A percentile compares a stretch with the other conserved stretches of the same genome.
These are phyloP conservation scores for Gracilaria gracilis DNA, from an alignment of 23 red algal genomes.

Conservation along the genomic window DNA sequence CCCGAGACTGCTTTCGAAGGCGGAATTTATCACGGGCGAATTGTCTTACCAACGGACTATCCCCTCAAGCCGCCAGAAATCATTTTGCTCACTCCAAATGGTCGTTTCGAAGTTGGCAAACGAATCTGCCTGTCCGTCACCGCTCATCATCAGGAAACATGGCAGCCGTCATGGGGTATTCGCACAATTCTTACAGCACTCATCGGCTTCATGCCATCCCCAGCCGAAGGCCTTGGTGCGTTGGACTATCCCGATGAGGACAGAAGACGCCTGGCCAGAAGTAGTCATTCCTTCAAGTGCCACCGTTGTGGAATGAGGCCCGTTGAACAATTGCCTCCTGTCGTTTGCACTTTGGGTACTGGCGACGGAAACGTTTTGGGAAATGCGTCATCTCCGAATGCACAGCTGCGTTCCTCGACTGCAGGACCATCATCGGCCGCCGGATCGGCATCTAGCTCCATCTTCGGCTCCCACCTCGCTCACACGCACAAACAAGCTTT, in stretches of 20 bases:
- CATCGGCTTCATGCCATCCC: constrained; percentile 91
- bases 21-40: constrained; percentile 96
- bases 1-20: constrained; percentile 85
- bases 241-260: constrained; percentile 88
- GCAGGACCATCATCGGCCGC: background rate
- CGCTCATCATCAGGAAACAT: constrained; percentile 94
- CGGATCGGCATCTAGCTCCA: background rate
- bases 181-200: constrained; percentile 95
- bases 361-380: background rate
- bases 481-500: too few relatives aligned
- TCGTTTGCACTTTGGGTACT: background rate
- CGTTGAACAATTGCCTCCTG: constrained; percentile 44
- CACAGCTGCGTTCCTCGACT: background rate
- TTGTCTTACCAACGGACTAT: constrained; percentile 95
- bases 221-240: constrained; percentile 82
- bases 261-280: constrained; percentile 66
- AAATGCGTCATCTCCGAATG: background rate
- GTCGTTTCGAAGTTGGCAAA: constrained; percentile 96
- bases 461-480: background rate
- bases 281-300: constrained; percentile 57
- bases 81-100: constrained; percentile 97
- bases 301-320: constrained; percentile 57
- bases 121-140: constrained; percentile 96
- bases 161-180: constrained; percentile 99
- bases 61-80: constrained; percentile 98